phyloP scores from a whole-genome alignment of 306 rosid genomes.

The Trichosanthes truncata region DNA sequence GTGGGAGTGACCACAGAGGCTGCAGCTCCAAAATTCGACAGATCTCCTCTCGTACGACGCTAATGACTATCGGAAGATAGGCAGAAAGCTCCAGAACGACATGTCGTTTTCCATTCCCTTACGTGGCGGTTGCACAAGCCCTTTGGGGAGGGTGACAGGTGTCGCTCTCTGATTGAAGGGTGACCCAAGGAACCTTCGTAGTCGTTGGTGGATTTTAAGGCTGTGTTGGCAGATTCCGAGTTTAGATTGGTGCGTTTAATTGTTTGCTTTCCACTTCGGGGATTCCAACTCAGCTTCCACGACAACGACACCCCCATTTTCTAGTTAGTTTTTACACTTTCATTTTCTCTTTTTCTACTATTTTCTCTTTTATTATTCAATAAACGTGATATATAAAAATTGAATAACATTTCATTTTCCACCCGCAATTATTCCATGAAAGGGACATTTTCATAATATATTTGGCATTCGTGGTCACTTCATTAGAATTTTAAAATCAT shows the following conservation, averaged over 20 bases:
- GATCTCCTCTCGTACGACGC: not conserved
- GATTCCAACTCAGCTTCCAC: not conserved
- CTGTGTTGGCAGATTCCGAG: not conserved
- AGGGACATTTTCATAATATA: too few species aligned
- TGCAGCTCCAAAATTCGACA: not conserved
- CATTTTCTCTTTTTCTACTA: too few species aligned
- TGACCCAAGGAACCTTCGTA: not conserved
- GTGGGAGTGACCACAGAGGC: not conserved
- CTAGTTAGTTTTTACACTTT: not conserved
- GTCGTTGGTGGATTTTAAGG: not conserved
- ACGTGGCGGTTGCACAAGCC: not conserved
- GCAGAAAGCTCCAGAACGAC: not conserved
- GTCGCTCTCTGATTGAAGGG: not conserved
- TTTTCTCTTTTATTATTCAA: too few species aligned
- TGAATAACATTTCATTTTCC: too few species aligned
- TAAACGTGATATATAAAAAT: too few species aligned
- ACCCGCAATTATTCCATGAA: too few species aligned
- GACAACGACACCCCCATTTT: too few species aligned
- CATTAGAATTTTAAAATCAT: too few species aligned
- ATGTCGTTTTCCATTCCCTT: not conserved
- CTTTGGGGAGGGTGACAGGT: not conserved
- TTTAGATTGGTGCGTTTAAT: not conserved
- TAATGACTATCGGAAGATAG: too few species aligned
- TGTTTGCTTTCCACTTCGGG: not conserved
- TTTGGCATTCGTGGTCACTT: too few species aligned